A percentile compares a stretch with the other conserved stretches of the same genome.
phyloP scores from a whole-genome alignment of 148 eudicot genomes.

The Rhododendron kiyosumense region DNA sequence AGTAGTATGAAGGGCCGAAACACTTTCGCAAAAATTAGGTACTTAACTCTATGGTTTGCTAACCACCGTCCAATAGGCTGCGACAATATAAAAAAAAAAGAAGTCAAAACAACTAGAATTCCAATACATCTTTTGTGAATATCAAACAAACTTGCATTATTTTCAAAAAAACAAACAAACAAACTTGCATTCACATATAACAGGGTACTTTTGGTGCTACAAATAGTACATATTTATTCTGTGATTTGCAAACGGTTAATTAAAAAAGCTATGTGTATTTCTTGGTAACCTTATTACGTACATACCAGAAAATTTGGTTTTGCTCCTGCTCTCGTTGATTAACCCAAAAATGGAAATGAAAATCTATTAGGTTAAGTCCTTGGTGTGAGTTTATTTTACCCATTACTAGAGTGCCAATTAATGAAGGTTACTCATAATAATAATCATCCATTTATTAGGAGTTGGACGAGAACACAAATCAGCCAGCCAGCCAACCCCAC shows the following conservation, averaged over 20 bases:
- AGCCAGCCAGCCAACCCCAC: not conserved
- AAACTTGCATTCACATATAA: too few species aligned
- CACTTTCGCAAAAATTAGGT: too few species aligned
- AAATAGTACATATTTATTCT: not conserved
- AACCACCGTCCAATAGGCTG: not conserved
- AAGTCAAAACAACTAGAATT: not conserved
- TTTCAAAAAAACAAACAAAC: too few species aligned
- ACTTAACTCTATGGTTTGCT: not conserved
- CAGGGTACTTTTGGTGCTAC: too few species aligned
- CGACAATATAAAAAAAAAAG: not conserved
- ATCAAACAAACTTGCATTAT: too few species aligned
- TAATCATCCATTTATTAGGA: constrained; percentile 1
- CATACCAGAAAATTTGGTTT: not conserved
- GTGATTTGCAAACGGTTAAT: not conserved
- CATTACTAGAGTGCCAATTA: not conserved
- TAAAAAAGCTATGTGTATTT: not conserved
- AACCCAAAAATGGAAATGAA: too few species aligned
- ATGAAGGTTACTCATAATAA: not conserved
- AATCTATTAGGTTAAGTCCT: not conserved
- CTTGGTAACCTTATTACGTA: not conserved
- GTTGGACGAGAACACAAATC: not conserved
- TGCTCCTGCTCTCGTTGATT: not conserved
- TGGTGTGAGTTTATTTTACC: not conserved
- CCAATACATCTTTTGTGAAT: too few species aligned
- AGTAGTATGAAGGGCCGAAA: too few species aligned